Conservation (phyloP, 2,329 filamentous ascomycete genomes). For the Epichloe sp. region DNA sequence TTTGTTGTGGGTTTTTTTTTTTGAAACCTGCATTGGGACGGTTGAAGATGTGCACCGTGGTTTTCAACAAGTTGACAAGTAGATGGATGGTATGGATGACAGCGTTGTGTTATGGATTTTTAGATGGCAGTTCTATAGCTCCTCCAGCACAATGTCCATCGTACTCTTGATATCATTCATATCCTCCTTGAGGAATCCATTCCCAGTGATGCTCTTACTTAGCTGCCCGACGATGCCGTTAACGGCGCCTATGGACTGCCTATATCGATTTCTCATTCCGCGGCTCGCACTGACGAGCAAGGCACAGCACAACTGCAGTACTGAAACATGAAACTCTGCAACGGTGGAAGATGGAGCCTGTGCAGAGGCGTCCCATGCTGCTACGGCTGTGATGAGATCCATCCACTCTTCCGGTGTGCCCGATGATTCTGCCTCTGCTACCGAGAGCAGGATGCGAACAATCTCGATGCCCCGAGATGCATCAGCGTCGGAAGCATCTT, state of each 20-base stretch:
- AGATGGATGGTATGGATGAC: too few species aligned
- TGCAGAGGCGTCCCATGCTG: conserved; percentile 32
- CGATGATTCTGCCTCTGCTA: conserved; percentile 33
- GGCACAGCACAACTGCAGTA: conserved; percentile 41
- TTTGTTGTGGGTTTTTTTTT: too few species aligned
- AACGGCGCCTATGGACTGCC: conserved; percentile 37
- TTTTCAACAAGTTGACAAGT: too few species aligned
- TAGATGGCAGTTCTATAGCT: background rate
- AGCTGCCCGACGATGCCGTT: conserved; percentile 33
- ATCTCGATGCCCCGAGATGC: conserved; percentile 40
- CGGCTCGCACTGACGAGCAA: conserved; percentile 33
- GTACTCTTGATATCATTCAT: conserved; percentile 32
- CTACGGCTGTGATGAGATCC: conserved; percentile 36
- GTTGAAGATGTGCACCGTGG: too few species aligned
- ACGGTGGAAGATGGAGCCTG: conserved; percentile 13
- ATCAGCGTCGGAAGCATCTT: conserved; percentile 12
- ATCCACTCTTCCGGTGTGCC: conserved; percentile 43
- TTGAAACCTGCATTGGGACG: too few species aligned
- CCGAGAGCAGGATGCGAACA: conserved; percentile 38
- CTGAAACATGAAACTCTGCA: conserved; percentile 39
- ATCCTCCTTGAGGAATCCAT: conserved; percentile 22
- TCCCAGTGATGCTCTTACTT: conserved; percentile 14
- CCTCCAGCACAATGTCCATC: conserved; percentile 7
- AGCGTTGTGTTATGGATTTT: too few species aligned
- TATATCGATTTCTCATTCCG: conserved; percentile 36